Base-by-base conservation (phyloP, 306 rosid species). In the Cicer cuneatum region DNA sequence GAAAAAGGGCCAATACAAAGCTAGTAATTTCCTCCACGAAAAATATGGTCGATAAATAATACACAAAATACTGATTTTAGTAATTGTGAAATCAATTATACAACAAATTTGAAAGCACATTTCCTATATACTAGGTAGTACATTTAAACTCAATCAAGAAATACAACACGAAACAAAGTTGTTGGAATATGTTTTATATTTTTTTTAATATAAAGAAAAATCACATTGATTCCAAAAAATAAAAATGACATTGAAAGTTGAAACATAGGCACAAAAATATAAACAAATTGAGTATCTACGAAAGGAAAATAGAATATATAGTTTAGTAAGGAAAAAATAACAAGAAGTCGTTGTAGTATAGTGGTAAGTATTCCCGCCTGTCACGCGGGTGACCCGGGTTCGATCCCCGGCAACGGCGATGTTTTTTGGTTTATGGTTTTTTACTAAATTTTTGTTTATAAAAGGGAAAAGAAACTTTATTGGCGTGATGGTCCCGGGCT, bases 361-460 rank as follows among this genome's bases (percentile, higher is more conserved):
- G 73, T 63, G 82, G 82, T 71, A 1, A 70, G 76, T 77, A 77
- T 29, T 29, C 33, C 33, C 33, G 33, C 5, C 33, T 29, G 33
- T 29, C 33, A 29, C 33, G 33, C 33, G 33, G 33, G 33, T 29
- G 33, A 29, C 33, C 33, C 33, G 33, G 33, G 81, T 77, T 77
- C 75, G 81, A 77, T 77, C 81, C 81, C 75, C 63, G 75, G 81
- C 81, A 69, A 69, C 71, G 75, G 81, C 71, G 79, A 0, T 5
- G 2, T 0, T n/a, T 47, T 47, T 48, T 48, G 0, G 1, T 47
- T 24, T 24, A 24, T 24, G 33, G 0, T 2, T 24, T 29, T 29
- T 29, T 29, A 29, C 0, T 29, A 29, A 29, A 29, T 5, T 29
- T 24, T 24, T 29, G 33, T 29, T 29, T 29, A 3, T 29, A 29